Percentiles rank a stretch among this genome's conserved stretches.
phyloP scores from a whole-genome alignment of 2,329 filamentous ascomycete species.

The Beauveria medogensis region DNA sequence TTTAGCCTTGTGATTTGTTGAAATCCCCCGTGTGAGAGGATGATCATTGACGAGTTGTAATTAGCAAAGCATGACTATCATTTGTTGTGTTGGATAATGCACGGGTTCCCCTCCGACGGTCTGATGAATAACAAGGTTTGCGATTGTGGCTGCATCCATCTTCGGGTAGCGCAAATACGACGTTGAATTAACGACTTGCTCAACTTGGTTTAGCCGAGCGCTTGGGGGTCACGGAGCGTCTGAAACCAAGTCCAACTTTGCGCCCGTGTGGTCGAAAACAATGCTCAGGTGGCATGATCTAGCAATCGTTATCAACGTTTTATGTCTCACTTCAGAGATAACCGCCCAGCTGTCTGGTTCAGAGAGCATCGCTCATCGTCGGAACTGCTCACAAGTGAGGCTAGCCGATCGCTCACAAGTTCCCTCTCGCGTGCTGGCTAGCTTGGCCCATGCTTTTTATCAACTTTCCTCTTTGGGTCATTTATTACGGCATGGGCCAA shows the following conservation, averaged over 20 bases:
- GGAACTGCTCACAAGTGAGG: background rate
- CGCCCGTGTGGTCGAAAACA: background rate
- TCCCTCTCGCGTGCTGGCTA: background rate
- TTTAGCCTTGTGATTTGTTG: background rate
- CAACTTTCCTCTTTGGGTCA: conserved; percentile 2
- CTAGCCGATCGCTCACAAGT: background rate
- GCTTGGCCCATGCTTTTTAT: background rate
- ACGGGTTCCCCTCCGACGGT: too few relatives aligned
- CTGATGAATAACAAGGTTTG: background rate
- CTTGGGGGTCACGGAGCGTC: background rate
- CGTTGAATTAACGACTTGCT: background rate
- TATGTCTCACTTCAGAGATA: too few relatives aligned
- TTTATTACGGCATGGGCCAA: background rate
- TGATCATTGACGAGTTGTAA: too few relatives aligned
- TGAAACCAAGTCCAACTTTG: background rate
- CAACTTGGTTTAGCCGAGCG: background rate
- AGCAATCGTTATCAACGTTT: too few relatives aligned
- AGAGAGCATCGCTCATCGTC: background rate
- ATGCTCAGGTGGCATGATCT: background rate
- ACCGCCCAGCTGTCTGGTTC: too few relatives aligned
- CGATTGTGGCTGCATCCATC: background rate
- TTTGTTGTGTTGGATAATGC: too few relatives aligned
- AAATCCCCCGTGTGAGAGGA: background rate
- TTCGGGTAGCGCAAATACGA: background rate
- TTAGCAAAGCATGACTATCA: too few relatives aligned